Percentiles rank a stretch among this genome's conserved stretches.
Evolutionary conservation across 1,284 basidiomycete species (phyloP).

Genomic region (Fomitiporia mediterranea): DNA sequence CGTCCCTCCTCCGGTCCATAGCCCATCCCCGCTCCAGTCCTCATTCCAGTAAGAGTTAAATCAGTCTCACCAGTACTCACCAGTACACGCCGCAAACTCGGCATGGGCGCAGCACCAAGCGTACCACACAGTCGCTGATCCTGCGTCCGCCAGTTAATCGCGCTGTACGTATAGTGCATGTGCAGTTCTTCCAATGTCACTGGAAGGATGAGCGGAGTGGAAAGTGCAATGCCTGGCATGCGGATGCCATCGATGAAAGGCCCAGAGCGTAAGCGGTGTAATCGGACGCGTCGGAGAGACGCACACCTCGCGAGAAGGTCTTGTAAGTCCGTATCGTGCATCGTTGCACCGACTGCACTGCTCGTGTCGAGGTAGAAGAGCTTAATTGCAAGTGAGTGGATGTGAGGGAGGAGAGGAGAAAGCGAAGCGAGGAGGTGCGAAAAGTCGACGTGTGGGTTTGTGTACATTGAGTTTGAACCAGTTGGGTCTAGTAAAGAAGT

Average conservation of each 20-base stretch:
- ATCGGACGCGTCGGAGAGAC: background rate
- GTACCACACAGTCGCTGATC: background rate
- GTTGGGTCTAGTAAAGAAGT: background rate
- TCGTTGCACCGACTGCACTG: background rate
- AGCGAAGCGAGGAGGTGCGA: background rate
- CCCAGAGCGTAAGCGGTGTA: background rate
- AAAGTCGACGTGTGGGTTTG: background rate
- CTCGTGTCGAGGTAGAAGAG: constrained; percentile 13
- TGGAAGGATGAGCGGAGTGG: constrained; percentile 3
- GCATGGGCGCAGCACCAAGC: background rate
- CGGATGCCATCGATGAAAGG: background rate
- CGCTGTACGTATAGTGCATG: constrained; percentile 5
- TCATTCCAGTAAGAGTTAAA: no score
- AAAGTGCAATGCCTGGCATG: background rate
- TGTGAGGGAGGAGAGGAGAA: background rate
- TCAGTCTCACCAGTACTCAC: constrained; percentile 3
- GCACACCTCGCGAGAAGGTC: background rate
- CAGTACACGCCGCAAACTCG: background rate
- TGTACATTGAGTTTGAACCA: background rate
- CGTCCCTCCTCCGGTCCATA: background rate
- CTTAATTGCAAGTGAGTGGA: background rate
- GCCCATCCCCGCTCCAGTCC: no score
- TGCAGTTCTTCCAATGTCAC: constrained; percentile 6
- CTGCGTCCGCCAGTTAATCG: constrained; percentile 12
- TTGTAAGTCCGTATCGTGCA: constrained; percentile 11